These are phyloP conservation scores for Chlorella variabilis DNA, from an alignment of 163 green algal genomes.

Conservation along the genomic window DNA sequence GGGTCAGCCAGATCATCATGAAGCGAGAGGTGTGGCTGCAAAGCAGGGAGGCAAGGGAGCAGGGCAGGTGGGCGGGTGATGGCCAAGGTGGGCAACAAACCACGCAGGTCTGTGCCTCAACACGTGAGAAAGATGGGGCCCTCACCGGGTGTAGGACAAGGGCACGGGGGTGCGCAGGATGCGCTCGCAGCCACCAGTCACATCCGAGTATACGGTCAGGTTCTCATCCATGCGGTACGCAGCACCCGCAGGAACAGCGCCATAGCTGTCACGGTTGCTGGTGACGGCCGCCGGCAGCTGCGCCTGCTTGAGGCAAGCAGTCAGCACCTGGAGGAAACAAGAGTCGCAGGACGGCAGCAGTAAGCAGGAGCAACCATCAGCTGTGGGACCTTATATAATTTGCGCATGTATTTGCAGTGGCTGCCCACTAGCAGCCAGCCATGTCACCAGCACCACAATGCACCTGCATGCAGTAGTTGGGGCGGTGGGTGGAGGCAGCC, in stretches of 20 bases:
- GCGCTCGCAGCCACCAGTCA: constrained; percentile 39
- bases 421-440: not conserved
- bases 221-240: constrained; percentile 41
- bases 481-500: constrained; percentile 25
- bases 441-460: not conserved
- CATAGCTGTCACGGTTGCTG: constrained; percentile 16
- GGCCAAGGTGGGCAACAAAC: not conserved
- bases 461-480: constrained; percentile 42
- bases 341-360: not conserved
- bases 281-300: constrained; percentile 20
- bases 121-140: too few relatives aligned
- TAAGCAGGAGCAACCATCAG: not conserved
- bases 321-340: constrained; percentile 19
- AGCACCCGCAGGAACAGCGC: constrained; percentile 14
- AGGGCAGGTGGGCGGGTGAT: too few relatives aligned
- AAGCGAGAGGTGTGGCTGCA: constrained; percentile 70
- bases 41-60: not conserved
- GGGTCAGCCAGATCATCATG: constrained; percentile 56
- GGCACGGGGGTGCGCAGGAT: constrained; percentile 44
- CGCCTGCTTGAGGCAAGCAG: constrained; percentile 16
- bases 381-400: too few relatives aligned
- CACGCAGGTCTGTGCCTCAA: not conserved
- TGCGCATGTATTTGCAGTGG: not conserved
- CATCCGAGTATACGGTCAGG: constrained; percentile 41
- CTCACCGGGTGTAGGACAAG: constrained; percentile 19